Conservation (phyloP, 2,329 filamentous ascomycete species). For the Colletotrichum coccodes region DNA sequence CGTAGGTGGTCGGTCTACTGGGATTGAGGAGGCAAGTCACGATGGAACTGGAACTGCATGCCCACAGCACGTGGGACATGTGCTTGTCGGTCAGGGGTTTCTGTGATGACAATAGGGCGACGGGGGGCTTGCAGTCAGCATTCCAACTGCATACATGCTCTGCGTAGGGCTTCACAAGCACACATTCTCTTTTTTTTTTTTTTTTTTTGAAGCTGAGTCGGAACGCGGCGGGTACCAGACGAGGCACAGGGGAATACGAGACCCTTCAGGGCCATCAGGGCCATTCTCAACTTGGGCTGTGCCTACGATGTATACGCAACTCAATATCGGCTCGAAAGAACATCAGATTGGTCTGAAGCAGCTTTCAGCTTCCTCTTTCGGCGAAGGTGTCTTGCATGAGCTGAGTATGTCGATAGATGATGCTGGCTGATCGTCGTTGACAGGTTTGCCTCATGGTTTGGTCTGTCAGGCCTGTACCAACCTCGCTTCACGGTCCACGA, state of each 20-base stretch:
- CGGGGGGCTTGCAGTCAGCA: not conserved
- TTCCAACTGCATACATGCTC: not conserved
- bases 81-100: slow-evolving; percentile 9
- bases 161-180: not conserved
- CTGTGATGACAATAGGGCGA: too few relatives aligned
- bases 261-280: too few relatives aligned
- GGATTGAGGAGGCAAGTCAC: slow-evolving; percentile 13
- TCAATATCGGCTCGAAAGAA: not conserved
- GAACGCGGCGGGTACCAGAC: not conserved
- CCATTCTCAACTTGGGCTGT: not conserved
- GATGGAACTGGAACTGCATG: slow-evolving; percentile 16
- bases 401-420: not conserved
- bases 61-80: slow-evolving; percentile 18
- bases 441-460: not conserved
- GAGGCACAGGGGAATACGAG: not conserved
- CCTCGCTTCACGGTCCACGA: not conserved
- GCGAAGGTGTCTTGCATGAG: not conserved
- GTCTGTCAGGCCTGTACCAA: not conserved
- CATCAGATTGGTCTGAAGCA: not conserved
- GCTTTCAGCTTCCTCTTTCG: not conserved
- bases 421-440: not conserved
- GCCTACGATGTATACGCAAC: not conserved
- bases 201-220: not conserved
- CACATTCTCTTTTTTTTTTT: not conserved
- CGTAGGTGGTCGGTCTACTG: slow-evolving; percentile 5